Base-by-base conservation (phyloP, 2,329 filamentous ascomycete species). In the Fusarium sp. region DNA sequence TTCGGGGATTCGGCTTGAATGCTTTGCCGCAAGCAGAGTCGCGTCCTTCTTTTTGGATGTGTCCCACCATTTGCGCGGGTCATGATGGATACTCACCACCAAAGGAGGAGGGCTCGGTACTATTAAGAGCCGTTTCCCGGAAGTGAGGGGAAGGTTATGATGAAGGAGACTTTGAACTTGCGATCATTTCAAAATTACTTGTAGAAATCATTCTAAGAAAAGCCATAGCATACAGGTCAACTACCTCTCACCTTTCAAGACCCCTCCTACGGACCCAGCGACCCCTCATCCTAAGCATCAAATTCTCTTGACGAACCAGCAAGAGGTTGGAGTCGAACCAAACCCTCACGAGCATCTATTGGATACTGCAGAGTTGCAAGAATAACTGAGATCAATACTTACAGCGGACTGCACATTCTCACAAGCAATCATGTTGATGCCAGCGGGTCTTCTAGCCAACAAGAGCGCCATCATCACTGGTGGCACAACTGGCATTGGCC, bases 401-500 rank as follows among this genome's bases (percentile, higher is more conserved):
- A 48, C 25, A 52, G 30, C 14, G 8, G 7, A 47, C 27, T 44
- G 22, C 39, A 20, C 52, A 48, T 44, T 39, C n/a, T 30, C 43
- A 62, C 33, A 45, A 40, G 23, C 44, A 47, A 39, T 32, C 59
- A 85, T 85, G 83, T 75, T 82, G 46, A 75, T 80, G 44, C 74
- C 79, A 19, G 82, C 82, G 22, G 75, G 77, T 69, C 85, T 96
- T 71, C 88, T 96, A 58, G 76, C 81, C 55, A 88, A 87, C 78
- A 96, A 96, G 79, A 90, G 90, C 14, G 92, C 92, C 79, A 91
- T 93, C 76, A 93, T 97, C 74, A 97, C 93, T 1, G 93, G 94
- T 68, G 93, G 92, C 58, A 90, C 91, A 5, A 96, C 93, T 2
- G 93, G 93, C 56, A 97, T 97, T 73, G 94, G 94, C 52, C 87